Evolutionary conservation across 805 yeast species (phyloP), one percentile per base, ranked within the genome.

Genomic region (Komagataella mondaviorum): DNA sequence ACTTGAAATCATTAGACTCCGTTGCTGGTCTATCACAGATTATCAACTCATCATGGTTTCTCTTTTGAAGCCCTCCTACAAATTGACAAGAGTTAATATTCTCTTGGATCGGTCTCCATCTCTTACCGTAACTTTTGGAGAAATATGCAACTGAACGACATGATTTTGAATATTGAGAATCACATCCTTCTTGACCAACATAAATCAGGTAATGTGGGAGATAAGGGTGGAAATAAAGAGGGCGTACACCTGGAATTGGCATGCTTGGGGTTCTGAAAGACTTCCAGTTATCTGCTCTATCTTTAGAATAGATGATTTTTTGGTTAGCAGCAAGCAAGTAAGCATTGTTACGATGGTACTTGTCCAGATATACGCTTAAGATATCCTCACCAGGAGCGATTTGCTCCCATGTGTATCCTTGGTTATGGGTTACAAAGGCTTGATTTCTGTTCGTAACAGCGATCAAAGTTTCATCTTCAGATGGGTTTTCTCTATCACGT

Each of bases 351-450:
- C 77, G 69, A 51, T 71, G 69, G 55, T 70, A 73, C 10, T 76
- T 75, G 53, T 90, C 85, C 51, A 78, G 76, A 46, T 70, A 69
- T 36, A 85, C 72, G 16, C 74, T 80, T 8, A 73, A 52, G 48
- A 85, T 71, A 45, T 71, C 73, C 20, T 77, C 69, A 23, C 65
- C 64, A 48, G 68, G 63, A 2, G 76, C 71, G 20, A 82, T 69
- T 50, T 66, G 64, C 48, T 70, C 71, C 73, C 85, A 78, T 2
- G 63, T 61, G 8, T 68, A 60, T 18, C 93, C 93, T 51, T 83
- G 85, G 63, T 87, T 80, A 57, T 79, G 82, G 1, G 96, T 83
- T 5, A 86, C 77, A 59, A 71, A 85, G 2, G 80, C 80, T 36
- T 72, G 71, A 51, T 76, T 72, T 39, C 73, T 71, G 30, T 66